phyloP scores from a whole-genome alignment of 352 stramenopile genomes.

The Pythium apleroticum region DNA sequence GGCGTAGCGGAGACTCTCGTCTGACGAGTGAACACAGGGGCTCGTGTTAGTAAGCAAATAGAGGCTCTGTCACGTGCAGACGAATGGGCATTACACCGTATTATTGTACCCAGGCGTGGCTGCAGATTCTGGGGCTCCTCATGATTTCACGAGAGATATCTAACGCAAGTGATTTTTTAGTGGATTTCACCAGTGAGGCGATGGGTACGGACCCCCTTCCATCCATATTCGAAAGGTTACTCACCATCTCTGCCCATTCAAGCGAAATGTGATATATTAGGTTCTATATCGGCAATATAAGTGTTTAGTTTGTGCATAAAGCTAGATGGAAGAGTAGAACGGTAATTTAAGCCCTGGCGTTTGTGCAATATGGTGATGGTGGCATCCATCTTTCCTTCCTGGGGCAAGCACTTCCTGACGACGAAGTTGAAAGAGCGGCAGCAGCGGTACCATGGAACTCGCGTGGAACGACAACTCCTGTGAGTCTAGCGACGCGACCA shows the following conservation, averaged over 20 bases:
- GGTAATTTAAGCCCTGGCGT: not conserved
- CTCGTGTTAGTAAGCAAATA: too few species aligned
- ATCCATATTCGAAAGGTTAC: not conserved
- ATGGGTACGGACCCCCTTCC: not conserved
- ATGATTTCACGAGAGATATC: not conserved
- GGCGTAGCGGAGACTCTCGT: not conserved
- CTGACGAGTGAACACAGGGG: too few species aligned
- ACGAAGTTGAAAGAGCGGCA: conserved; percentile 1
- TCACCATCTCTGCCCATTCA: not conserved
- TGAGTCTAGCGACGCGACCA: conserved; percentile 33
- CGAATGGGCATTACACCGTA: not conserved
- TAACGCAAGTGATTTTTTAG: not conserved
- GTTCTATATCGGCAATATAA: too few species aligned
- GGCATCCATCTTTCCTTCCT: not conserved
- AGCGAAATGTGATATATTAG: too few species aligned
- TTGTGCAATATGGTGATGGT: conserved; percentile 16
- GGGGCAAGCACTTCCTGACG: not conserved
- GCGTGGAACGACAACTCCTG: conserved; percentile 76
- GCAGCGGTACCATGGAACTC: conserved; percentile 43
- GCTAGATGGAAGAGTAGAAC: not conserved
- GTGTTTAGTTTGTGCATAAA: too few species aligned
- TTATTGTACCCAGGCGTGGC: not conserved
- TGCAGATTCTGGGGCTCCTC: not conserved
- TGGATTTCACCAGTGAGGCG: not conserved
- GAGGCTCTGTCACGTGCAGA: not conserved